These are phyloP conservation scores for Camellia oleifera DNA, from an alignment of 179 eudicot genomes.

Conservation along the genomic window DNA sequence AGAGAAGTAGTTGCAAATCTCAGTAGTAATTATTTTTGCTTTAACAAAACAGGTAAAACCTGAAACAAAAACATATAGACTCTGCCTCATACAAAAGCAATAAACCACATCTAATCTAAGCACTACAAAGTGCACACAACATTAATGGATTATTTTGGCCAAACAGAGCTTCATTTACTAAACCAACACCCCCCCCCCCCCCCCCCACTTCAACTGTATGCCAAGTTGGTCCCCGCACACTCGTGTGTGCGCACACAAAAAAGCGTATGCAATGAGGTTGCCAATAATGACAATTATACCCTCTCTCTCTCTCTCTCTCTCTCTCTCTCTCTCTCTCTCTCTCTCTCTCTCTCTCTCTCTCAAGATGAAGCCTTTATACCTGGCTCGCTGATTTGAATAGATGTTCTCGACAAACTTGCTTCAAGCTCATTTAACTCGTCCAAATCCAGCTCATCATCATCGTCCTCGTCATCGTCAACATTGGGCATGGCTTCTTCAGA, in stretches of 20 bases:
- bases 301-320: neutral
- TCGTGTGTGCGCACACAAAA: too few relatives aligned
- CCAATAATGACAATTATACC: neutral
- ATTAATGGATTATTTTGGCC: neutral
- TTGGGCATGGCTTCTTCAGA: constrained; percentile 28
- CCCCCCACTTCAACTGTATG: too few relatives aligned
- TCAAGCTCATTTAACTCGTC: constrained; percentile 93
- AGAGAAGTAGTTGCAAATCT: too few relatives aligned
- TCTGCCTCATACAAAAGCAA: constrained; percentile 7
- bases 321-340: neutral
- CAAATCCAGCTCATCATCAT: constrained; percentile 70
- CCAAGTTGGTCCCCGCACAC: neutral
- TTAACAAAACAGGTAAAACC: constrained; percentile 4
- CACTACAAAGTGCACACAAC: neutral
- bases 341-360: neutral
- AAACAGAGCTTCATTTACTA: neutral
- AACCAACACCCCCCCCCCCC: neutral
- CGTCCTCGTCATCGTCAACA: constrained; percentile 44
- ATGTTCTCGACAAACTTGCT: constrained; percentile 80
- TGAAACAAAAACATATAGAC: constrained; percentile 9
- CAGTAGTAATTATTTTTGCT: neutral
- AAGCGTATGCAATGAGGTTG: neutral
- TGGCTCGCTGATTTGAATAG: constrained; percentile 72
- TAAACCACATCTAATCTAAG: neutral
- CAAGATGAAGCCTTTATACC: constrained; percentile 30